Evolutionary conservation across 768 basidiomycete species (phyloP).

Genomic region (Plicaturopsis crispa): DNA sequence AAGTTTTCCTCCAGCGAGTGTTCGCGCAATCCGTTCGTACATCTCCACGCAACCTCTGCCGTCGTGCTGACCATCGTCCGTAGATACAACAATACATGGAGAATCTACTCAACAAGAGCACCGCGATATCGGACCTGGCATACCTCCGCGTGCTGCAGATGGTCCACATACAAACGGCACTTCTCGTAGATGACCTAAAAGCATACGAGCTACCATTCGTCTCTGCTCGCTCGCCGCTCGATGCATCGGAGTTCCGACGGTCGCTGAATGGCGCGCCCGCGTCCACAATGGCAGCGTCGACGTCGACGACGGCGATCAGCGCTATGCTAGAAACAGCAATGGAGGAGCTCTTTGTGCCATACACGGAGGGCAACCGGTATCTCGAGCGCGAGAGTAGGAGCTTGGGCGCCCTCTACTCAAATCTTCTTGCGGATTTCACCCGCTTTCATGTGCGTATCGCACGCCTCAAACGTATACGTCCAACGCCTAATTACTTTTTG

Average conservation of each 20-base stretch:
- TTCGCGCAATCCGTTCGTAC: slow-evolving; percentile 89
- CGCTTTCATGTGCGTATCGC: slow-evolving; percentile 73
- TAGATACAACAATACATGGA: slow-evolving; percentile 98
- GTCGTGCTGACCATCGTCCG: neutral
- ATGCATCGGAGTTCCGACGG: slow-evolving; percentile 52
- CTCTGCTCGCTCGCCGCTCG: slow-evolving; percentile 56
- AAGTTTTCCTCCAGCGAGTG: slow-evolving; percentile 93
- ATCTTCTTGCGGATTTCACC: slow-evolving; percentile 65
- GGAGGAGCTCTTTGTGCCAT: slow-evolving; percentile 94
- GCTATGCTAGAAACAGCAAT: slow-evolving; percentile 91
- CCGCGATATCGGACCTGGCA: slow-evolving; percentile 76
- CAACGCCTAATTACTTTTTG: neutral
- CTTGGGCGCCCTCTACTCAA: slow-evolving; percentile 70
- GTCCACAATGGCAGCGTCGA: slow-evolving; percentile 32
- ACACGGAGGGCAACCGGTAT: slow-evolving; percentile 86
- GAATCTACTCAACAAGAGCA: slow-evolving; percentile 68
- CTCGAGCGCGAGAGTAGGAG: slow-evolving; percentile 88
- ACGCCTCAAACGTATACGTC: neutral
- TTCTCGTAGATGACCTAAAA: slow-evolving; percentile 87
- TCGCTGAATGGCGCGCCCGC: slow-evolving; percentile 36
- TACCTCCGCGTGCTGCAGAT: slow-evolving; percentile 89
- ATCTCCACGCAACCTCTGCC: neutral
- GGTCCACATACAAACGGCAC: slow-evolving; percentile 70
- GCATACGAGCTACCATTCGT: slow-evolving; percentile 76
- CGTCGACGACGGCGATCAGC: slow-evolving; percentile 49